Conservation (phyloP, 139 green algal genomes). For the Chlamydomonas sp. region DNA sequence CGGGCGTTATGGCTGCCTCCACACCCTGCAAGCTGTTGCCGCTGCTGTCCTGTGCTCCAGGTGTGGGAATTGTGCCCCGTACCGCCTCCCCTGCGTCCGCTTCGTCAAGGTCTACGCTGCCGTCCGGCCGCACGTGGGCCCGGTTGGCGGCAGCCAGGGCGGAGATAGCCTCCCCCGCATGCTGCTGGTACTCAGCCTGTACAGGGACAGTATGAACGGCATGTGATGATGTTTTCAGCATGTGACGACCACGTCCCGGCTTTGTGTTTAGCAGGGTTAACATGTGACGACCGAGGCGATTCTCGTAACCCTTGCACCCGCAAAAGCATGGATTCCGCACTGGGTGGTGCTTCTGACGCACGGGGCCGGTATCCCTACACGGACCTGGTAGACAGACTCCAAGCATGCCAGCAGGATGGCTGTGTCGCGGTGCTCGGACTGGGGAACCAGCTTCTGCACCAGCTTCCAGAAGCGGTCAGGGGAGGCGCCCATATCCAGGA, state of each 20-base stretch:
- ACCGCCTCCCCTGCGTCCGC: too few species aligned
- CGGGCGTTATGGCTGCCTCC: too few species aligned
- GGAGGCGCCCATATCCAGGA: slow-evolving; percentile 28
- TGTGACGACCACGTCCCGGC: too few species aligned
- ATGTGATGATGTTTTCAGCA: too few species aligned
- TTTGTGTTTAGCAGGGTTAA: too few species aligned
- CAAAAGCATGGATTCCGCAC: too few species aligned
- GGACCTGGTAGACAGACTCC: slow-evolving; percentile 31
- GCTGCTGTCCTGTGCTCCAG: not conserved
- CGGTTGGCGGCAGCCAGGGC: slow-evolving; percentile 19
- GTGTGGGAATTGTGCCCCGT: too few species aligned
- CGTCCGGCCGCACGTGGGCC: slow-evolving; percentile 10
- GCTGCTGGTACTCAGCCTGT: slow-evolving; percentile 35
- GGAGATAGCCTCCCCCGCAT: slow-evolving; percentile 8
- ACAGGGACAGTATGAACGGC: too few species aligned
- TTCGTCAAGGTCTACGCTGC: not conserved
- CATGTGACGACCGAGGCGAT: too few species aligned
- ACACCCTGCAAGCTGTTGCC: not conserved
- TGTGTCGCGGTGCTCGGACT: not conserved
- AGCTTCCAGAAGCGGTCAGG: slow-evolving; percentile 25
- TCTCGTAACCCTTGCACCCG: too few species aligned
- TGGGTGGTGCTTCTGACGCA: too few species aligned
- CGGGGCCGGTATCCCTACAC: not conserved
- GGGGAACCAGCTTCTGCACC: slow-evolving; percentile 11
- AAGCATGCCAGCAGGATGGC: slow-evolving; percentile 34